phyloP scores from a whole-genome alignment of 352 stramenopile species.

The Globisporangium paroecandrum region DNA sequence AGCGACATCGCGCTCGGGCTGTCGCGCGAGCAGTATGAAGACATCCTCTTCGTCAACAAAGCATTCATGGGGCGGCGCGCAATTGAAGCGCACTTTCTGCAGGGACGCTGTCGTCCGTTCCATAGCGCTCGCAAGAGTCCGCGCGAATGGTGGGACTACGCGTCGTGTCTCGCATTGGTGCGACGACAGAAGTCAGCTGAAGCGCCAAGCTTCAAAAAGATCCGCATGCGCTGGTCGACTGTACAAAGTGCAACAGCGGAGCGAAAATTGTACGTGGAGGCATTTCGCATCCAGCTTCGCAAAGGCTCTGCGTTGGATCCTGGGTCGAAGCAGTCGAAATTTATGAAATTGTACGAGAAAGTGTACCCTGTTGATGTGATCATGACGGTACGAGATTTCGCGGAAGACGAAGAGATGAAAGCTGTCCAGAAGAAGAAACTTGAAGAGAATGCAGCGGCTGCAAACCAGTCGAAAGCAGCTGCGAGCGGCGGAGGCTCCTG shows the following conservation, averaged over 20 bases:
- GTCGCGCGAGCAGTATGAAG: conserved; percentile 78
- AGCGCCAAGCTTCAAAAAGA: conserved; percentile 1
- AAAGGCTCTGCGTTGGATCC: conserved; percentile 34
- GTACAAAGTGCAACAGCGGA: conserved; percentile 52
- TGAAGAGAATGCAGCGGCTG: conserved; percentile 26
- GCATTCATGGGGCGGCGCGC: conserved; percentile 57
- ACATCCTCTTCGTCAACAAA: conserved; percentile 69
- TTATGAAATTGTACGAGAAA: conserved; percentile 50
- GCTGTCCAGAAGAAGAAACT: conserved; percentile 27
- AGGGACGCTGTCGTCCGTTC: conserved; percentile 52
- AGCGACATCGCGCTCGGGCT: conserved; percentile 44
- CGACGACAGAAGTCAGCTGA: conserved; percentile 21
- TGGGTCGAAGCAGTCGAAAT: conserved; percentile 37
- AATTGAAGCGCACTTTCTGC: conserved; percentile 68
- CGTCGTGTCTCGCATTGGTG: conserved; percentile 38
- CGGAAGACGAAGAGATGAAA: conserved; percentile 48
- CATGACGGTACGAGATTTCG: conserved; percentile 53
- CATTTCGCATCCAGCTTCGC: conserved; percentile 49
- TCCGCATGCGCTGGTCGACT: conserved; percentile 51
- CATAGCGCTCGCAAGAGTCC: conserved; percentile 35
- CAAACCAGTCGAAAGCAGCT: conserved; percentile 16
- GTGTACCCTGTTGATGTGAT: conserved; percentile 70
- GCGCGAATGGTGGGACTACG: conserved; percentile 80
- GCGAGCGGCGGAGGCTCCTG: conserved; percentile 42
- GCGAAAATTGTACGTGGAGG: conserved; percentile 55